These are phyloP conservation scores for Moringa oleifera DNA, from an alignment of 345 rosid species.

Conservation along the genomic window DNA sequence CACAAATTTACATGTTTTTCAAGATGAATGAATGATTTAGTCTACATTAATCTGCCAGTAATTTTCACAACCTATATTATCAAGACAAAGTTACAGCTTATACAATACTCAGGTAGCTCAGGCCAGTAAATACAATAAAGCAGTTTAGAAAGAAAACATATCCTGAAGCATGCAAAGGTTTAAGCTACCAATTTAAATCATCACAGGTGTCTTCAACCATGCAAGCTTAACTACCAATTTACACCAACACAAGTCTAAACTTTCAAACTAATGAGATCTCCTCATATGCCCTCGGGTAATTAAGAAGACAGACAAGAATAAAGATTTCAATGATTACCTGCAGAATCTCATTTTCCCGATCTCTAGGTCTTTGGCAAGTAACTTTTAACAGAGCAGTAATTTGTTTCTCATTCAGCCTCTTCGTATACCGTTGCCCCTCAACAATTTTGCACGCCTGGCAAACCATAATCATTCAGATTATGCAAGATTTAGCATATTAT, in stretches of 20 bases:
- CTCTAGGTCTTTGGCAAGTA: constrained; percentile 96
- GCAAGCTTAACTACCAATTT: no score
- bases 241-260: no score
- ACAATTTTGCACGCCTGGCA: constrained; percentile 94
- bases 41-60: no score
- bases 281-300: no score
- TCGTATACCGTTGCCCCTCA: constrained; percentile 92
- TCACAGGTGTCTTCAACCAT: no score
- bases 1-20: no score
- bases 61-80: not conserved
- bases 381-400: constrained; percentile 87
- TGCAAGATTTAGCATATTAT: not conserved
- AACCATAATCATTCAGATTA: not conserved
- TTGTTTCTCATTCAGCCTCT: constrained; percentile 91
- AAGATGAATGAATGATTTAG: no score
- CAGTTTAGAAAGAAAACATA: not conserved
- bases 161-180: not conserved
- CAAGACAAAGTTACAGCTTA: not conserved
- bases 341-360: constrained; percentile 80
- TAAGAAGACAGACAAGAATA: no score
- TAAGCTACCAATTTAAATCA: not conserved
- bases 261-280: no score
- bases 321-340: constrained; percentile 30
- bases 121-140: not conserved
- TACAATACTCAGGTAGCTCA: not conserved